Conservation (phyloP, 179 eudicot genomes). For the Heliamphora pulchella region DNA sequence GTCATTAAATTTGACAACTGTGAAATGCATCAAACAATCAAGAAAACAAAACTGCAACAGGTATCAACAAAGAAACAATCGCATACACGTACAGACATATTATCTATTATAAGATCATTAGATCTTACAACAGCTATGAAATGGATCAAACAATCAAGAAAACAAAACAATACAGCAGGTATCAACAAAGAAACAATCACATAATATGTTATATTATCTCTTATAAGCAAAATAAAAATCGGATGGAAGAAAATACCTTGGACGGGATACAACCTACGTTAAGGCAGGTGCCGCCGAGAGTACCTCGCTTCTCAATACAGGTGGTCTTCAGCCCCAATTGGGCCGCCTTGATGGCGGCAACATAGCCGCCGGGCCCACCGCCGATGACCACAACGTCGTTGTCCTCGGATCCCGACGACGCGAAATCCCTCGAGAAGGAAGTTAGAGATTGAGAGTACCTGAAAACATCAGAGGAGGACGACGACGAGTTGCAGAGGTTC, state of each 20-base stretch:
- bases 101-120: too few species aligned
- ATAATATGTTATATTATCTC: too few species aligned
- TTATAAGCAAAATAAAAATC: not conserved
- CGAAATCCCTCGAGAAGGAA: constrained; percentile 39
- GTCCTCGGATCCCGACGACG: constrained; percentile 59
- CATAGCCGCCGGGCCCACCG: constrained; percentile 97
- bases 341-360: constrained; percentile 99
- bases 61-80: not conserved
- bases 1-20: too few species aligned
- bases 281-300: constrained; percentile 91
- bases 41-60: too few species aligned
- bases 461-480: constrained; percentile 15
- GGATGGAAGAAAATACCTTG: constrained; percentile 39
- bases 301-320: constrained; percentile 84
- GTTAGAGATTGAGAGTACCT: constrained; percentile 28
- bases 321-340: constrained; percentile 89
- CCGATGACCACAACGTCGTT: constrained; percentile 88
- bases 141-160: too few species aligned
- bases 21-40: too few species aligned
- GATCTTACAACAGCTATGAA: too few species aligned
- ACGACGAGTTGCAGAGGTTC: not conserved
- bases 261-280: constrained; percentile 96
- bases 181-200: not conserved
- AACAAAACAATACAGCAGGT: too few species aligned
- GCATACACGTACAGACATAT: too few species aligned